Percentiles rank a stretch among this genome's conserved stretches.
Evolutionary conservation across 1,139 yeast species (phyloP).

Genomic region (Pichia sp.): DNA sequence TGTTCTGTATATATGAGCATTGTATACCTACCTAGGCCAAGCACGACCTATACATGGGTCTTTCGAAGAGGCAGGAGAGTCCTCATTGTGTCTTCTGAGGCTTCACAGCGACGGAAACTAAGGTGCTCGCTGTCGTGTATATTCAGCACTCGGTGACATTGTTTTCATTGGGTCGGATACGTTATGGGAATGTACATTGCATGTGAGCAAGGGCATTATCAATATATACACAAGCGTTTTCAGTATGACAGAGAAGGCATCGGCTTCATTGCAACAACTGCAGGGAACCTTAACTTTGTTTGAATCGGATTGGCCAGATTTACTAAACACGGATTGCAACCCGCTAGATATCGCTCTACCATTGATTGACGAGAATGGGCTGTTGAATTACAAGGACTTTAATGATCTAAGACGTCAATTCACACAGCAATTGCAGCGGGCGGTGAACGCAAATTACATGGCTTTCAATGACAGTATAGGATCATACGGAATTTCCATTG

Average conservation of each 20-base stretch:
- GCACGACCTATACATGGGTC: too few species aligned
- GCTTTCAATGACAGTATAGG: conserved; percentile 81
- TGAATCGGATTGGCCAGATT: conserved; percentile 33
- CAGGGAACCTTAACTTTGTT: conserved; percentile 14
- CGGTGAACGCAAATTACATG: conserved; percentile 81
- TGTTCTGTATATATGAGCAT: too few species aligned
- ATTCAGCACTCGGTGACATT: too few species aligned
- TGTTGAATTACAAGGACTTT: conserved; percentile 55
- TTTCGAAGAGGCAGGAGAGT: too few species aligned
- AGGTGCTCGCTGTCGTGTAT: too few species aligned
- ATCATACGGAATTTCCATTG: conserved; percentile 60
- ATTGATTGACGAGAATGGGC: conserved; percentile 77
- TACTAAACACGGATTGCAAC: conserved; percentile 47
- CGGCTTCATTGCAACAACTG: conserved; percentile 5
- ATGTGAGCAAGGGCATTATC: too few species aligned
- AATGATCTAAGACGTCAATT: conserved; percentile 50
- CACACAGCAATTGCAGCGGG: conserved; percentile 54
- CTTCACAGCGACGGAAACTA: too few species aligned
- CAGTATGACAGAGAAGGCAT: conserved; percentile 1
- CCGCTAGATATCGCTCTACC: conserved; percentile 83
- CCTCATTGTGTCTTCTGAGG: too few species aligned
- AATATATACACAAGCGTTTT: neutral
- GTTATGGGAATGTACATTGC: too few species aligned
- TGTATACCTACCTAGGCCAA: too few species aligned
- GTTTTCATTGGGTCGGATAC: too few species aligned